Evolutionary conservation across 371 early-diverging fungal genomes (phyloP), one percentile per base, ranked within the genome.

Genomic region (Mucor lusitanicus): DNA sequence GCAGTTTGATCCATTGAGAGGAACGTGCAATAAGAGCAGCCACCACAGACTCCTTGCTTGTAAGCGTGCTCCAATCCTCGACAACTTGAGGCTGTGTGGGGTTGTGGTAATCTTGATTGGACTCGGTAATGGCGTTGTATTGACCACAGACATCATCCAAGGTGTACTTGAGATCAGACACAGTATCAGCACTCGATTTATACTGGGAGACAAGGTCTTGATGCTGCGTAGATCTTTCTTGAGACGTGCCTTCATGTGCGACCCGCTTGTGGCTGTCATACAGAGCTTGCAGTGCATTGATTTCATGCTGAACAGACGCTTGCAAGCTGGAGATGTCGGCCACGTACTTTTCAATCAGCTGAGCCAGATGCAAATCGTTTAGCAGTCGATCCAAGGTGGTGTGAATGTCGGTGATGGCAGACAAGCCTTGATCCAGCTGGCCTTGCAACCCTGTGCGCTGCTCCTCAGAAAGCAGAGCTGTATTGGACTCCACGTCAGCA

Each of bases 81-180:
- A 32, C 56, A 0, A 66, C 13, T 9, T 33, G 19, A 5, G 28
- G 13, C 23, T 65, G 69, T 32, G 25, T 40, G 6, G 30, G 15
- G 11, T 59, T 33, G 1, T 28, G 44, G 21, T 65, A 65, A 5
- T 54, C 21, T 4, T 56, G n/a, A 50, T 65, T 57, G 0, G 61
- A 59, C 1, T 56, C 32, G n/a, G 58, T 28, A 28, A 76, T 71
- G 27, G 57, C 33, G 2, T 58, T 59, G 39, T 61, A 61, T 19
- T 75, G 68, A 4, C 55, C 56, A 28, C 39, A 15, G 7, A 70
- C 58, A 32, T 73, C 71, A 25, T 61, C 60, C 21, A 56, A 61
- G 9, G 44, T 13, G 44, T 74, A 70, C n/a, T 67, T 70, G n/a
- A 72, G 46, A 33, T 72, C 64, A 5, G 33, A 55, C 28, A 74